These are phyloP conservation scores for Davidsoniella neocaledoniae DNA, from an alignment of 2,329 filamentous ascomycete species.

Conservation along the genomic window DNA sequence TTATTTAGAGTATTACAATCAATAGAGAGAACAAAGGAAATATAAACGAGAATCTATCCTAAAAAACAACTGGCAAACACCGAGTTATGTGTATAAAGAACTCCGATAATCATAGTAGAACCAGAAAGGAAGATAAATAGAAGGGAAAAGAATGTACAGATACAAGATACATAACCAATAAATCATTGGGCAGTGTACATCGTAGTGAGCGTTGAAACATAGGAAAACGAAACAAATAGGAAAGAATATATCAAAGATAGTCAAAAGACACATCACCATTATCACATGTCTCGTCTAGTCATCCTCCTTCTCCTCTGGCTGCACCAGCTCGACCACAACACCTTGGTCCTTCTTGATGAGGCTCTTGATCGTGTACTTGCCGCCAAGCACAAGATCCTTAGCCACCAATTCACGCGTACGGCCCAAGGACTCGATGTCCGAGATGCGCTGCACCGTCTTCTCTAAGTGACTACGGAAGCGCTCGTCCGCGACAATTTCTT, in stretches of 20 bases:
- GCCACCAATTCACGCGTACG: constrained; percentile 88
- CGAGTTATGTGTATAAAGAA: not conserved
- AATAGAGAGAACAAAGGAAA: constrained; percentile 3
- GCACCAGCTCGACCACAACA: constrained; percentile 27
- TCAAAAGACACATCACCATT: not conserved
- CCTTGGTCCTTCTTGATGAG: constrained; percentile 19
- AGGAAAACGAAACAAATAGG: not conserved
- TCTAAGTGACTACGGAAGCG: constrained; percentile 75
- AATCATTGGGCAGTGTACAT: not conserved
- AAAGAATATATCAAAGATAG: not conserved
- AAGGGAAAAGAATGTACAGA: not conserved
- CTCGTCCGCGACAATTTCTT: constrained; percentile 57
- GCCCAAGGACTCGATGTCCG: constrained; percentile 84
- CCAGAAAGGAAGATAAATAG: no score
- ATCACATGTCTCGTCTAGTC: not conserved
- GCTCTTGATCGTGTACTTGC: constrained; percentile 52
- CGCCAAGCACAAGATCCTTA: constrained; percentile 78
- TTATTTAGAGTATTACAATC: not conserved
- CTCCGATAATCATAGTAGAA: not conserved
- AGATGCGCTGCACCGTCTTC: constrained; percentile 66
- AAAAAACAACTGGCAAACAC: no score
- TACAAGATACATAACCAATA: no score
- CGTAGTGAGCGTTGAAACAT: not conserved
- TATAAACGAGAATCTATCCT: not conserved
- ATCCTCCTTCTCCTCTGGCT: constrained; percentile 22